Percentiles rank a stretch among this genome's conserved stretches.
phyloP scores from a whole-genome alignment of 495 filamentous ascomycete genomes.

The Trichoderma parareesei region DNA sequence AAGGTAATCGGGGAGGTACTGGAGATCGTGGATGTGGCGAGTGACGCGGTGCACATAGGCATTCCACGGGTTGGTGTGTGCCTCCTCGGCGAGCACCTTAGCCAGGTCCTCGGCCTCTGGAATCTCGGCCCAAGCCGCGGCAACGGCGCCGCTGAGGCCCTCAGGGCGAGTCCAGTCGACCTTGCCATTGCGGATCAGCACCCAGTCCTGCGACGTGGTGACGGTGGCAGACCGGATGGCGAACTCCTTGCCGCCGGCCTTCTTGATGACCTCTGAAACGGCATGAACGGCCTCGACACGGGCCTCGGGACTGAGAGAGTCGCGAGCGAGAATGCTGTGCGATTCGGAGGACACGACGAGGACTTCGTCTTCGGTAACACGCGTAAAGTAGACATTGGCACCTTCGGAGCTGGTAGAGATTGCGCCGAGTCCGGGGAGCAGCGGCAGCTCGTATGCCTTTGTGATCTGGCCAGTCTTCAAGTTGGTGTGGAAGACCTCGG shows the following conservation, averaged over 20 bases:
- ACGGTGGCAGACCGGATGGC: constrained; percentile 70
- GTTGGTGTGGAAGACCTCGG: constrained; percentile 79
- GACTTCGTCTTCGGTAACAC: constrained; percentile 63
- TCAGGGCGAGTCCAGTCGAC: constrained; percentile 74
- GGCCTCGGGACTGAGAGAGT: constrained; percentile 44
- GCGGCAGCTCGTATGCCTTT: constrained; percentile 70
- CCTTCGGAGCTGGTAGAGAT: constrained; percentile 71
- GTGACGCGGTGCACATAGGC: constrained; percentile 85
- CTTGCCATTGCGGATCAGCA: constrained; percentile 74
- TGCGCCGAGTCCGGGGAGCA: constrained; percentile 56
- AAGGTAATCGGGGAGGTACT: constrained; percentile 69
- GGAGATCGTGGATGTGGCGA: constrained; percentile 71
- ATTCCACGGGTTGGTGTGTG: constrained; percentile 63
- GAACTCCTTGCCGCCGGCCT: constrained; percentile 49
- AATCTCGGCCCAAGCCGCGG: constrained; percentile 71
- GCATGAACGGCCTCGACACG: constrained; percentile 49
- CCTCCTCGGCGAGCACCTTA: constrained; percentile 75
- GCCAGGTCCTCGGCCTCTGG: constrained; percentile 64
- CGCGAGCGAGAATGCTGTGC: constrained; percentile 65
- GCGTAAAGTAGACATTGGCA: constrained; percentile 81
- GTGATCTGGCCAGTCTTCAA: constrained; percentile 52
- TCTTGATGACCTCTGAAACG: constrained; percentile 73
- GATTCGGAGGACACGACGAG: constrained; percentile 68
- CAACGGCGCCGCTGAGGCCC: constrained; percentile 63
- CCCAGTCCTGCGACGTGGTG: constrained; percentile 67